Conservation (phyloP, 148 eudicot species). For the Vaccinium darrowii region DNA sequence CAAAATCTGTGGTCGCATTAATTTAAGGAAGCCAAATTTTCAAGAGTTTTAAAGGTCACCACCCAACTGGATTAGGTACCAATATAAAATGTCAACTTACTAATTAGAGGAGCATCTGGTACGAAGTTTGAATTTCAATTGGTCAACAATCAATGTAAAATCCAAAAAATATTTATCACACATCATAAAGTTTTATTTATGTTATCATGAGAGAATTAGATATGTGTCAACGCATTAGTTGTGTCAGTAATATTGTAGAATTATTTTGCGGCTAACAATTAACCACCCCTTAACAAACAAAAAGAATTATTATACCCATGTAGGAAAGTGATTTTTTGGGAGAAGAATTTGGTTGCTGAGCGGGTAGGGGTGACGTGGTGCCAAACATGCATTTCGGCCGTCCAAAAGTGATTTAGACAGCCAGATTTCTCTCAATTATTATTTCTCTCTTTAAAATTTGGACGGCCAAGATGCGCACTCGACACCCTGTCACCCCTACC, state of each 20-base stretch:
- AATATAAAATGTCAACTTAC: neutral
- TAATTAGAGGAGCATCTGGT: neutral
- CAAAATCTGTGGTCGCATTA: no score
- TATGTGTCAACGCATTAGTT: neutral
- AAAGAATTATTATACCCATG: neutral
- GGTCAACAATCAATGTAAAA: slow-evolving; percentile 8
- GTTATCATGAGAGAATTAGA: neutral
- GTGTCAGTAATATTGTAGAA: neutral
- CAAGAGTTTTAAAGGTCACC: neutral
- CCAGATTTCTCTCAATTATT: no score
- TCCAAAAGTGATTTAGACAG: no score
- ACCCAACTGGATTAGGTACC: neutral
- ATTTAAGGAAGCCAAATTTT: neutral
- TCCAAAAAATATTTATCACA: neutral
- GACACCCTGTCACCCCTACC: no score
- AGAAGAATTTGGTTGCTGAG: no score
- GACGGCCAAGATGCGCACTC: no score
- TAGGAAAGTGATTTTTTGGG: no score
- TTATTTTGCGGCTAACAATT: neutral
- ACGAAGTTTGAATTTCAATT: neutral
- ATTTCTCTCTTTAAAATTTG: no score
- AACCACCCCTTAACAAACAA: neutral
- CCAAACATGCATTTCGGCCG: no score
- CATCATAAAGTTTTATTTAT: neutral
- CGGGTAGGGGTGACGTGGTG: no score